Base-by-base conservation (phyloP, 495 filamentous ascomycete genomes). In the Parathielavia hyrcaniae region DNA sequence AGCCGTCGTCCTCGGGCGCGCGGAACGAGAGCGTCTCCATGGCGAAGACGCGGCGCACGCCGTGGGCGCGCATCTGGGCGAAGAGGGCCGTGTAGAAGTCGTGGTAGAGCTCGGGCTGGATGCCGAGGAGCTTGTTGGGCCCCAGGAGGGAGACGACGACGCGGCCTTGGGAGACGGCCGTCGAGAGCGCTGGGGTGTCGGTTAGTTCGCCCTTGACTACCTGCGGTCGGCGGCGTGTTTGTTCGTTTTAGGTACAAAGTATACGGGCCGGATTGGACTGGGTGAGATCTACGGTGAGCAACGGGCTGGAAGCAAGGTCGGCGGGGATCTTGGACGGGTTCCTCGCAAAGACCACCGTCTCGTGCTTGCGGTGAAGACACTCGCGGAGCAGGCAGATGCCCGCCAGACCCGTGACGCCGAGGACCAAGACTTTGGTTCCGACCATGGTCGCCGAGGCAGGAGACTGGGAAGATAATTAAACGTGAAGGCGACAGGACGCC, bases 311-410 rank as follows among this genome's bases (percentile, higher is more conserved):
- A 1, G 12, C 22, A 13, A 39, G n/a, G 8, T 40, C 34, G 1
- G 13, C 34, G 1, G 50, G 50, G 22, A 41, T 22, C 13, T 52
- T 52, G n/a, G 19, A 20, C 8, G 50, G 50, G 50, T n/a, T 52
- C 5, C 50, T 10, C n/a, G 14, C 35, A 19, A n/a, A 52, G 0
- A 16, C 50, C 1, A 52, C 16, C 0, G 26, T 26, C 14, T 39
- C 22, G 38, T 52, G 34, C 0, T 41, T 41, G 50, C 50, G 50
- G 14, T 36, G 22, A 3, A 52, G 26, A 1, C 20, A 10, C 34
- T 52, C 50, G 1, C 50, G 50, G 11, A 52, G 2, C 1, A 52
- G 14, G 14, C 50, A 52, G 12, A 52, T 22, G n/a, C 50, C 50
- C 4, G 22, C 19, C 3, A 20, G 50, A 5, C 50, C 35, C 0